Evolutionary conservation across 805 yeast genomes (phyloP), one percentile per base, ranked within the genome.

Genomic region (Hanseniaspora vineae): DNA sequence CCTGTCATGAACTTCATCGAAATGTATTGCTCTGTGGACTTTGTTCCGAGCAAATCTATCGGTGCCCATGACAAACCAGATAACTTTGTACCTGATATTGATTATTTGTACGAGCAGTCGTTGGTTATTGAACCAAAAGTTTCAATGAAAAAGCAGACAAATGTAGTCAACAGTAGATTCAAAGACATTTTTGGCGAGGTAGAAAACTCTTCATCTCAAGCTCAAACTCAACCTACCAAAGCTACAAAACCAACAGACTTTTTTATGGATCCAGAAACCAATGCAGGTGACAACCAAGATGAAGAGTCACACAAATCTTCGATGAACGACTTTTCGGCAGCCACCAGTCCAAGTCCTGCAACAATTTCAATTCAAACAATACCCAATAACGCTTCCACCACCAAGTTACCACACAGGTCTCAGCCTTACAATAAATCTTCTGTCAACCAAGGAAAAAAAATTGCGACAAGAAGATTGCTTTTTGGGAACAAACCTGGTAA

Each of bases 81-180:
- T 2, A 37, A 52, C 43, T 55, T 59, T 40, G 59, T 66, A 0
- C 90, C 94, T 3, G 78, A 83, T 35, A 84, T 84, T 52, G 95
- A 88, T 47, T 83, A 78, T 45, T 83, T 85, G 62, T 89, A 89
- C 60, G 81, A 80, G 53, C 67, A 79, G 52, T 84, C 95, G 1
- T 66, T 88, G 55, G 68, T 71, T 42, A 66, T 84, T 52, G 97
- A 89, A 63, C 95, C 96, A 11, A 68, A 88, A 50, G 77, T 14
- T 50, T 49, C 42, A 47, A 42, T 33, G 18, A 43, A 44, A 29
- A n/a, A 19, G 17, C 13, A 45, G 31, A 42, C 32, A 31, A 20
- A 8, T 23, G 29, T 19, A 23, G 15, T 13, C 12, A 50, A 33
- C 35, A 47, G 37, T 14, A 32, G 35, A 18, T 42, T 31, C 12